A percentile compares a stretch with the other conserved stretches of the same genome.
Conservation (phyloP, 495 filamentous ascomycete genomes). For the Tuber umbilicatum region DNA sequence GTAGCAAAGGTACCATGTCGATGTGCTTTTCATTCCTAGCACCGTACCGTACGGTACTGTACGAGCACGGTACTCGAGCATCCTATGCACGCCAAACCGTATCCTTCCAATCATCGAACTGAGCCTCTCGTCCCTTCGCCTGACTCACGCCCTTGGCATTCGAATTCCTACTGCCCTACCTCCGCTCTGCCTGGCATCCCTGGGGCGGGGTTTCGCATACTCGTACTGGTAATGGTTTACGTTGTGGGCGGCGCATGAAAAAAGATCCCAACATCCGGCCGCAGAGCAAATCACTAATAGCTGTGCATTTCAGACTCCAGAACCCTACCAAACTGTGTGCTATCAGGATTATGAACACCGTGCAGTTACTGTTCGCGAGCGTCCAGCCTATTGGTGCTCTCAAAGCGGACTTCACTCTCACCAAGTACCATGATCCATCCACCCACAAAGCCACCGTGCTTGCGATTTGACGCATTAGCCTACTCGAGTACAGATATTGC, state of each 20-base stretch:
- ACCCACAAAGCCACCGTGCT: not conserved
- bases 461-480: not conserved
- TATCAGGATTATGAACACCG: not conserved
- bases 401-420: not conserved
- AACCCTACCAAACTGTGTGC: not conserved
- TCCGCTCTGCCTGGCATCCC: not conserved
- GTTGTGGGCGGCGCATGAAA: no score
- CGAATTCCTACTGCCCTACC: not conserved
- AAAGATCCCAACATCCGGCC: not conserved
- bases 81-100: not conserved
- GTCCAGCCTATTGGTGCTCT: not conserved
- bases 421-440: not conserved
- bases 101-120: not conserved
- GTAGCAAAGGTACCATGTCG: not conserved
- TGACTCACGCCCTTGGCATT: not conserved
- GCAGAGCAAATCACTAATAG: not conserved
- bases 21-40: not conserved
- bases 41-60: not conserved
- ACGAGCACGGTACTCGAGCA: not conserved
- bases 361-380: not conserved
- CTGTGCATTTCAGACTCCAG: not conserved
- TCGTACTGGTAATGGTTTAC: not conserved
- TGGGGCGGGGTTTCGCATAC: not conserved
- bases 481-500: not conserved
- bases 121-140: not conserved